Base-by-base conservation (phyloP, 108 stramenopile genomes). In the Pseudonitzschia pungens region DNA sequence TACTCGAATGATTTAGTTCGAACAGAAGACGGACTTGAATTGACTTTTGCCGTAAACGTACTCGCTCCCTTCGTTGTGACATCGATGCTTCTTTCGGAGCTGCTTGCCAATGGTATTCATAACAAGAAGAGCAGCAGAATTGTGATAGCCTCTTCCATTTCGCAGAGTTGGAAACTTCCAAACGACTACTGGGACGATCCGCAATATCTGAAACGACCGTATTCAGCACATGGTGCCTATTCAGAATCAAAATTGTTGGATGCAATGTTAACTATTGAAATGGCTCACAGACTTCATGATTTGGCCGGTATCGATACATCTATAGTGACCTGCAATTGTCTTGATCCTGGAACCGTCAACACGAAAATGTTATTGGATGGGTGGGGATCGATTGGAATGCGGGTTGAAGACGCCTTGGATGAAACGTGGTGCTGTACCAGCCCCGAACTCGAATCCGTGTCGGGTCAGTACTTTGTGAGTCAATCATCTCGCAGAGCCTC, bases 281-380 rank as follows among this genome's bases (percentile, higher is more conserved):
- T 93, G 50, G 81, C 91, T 24, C 72, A 70, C 12, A 54, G 77
- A 28, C 71, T 96, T 21, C 22, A 76, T 31, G 40, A 70, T 21
- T 5, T 20, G 15, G 45, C 64, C n/a, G 77, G 70, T 22, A 42
- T 55, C n/a, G 65, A 51, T 33, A 41, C 75, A 29, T 27, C 77
- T 16, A 20, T 52, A 16, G 74, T 86, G 65, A 82, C 68, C n/a
- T 84, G 81, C 73, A 75, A 73, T 55, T 70, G 68, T 62, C 31
- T 95, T 65, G 96, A 97, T 78, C 96, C 96, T 2, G 95, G 96
- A 10, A 97, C 95, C 0, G 96, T 97, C 41, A 96, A 97, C 80
- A 97, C 95, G 5, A 96, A 96, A 71, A 97, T 96, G 95, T 77
- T 97, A 0, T 70, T 92, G 55, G 94, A 92, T 4, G 95, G 95